Evolutionary conservation across 352 stramenopile species (phyloP), one percentile per base, ranked within the genome.

Genomic region (Elongisporangium senticosum): DNA sequence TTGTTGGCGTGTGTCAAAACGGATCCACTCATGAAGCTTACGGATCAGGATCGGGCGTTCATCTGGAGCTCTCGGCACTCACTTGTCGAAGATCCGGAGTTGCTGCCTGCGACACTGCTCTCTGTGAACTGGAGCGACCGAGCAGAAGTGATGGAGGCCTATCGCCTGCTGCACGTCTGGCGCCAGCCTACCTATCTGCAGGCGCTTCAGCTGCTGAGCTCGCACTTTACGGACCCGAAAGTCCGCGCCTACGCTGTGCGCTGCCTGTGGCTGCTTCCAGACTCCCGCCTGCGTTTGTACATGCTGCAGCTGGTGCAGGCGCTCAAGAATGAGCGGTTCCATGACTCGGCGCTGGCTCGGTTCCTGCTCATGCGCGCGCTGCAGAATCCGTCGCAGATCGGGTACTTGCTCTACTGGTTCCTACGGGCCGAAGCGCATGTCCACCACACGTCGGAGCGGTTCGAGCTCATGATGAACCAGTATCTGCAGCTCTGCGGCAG

Each of bases 161-260:
- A 97, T 54, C 67, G 78, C 0, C 59, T 95, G 21, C 53, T 97
- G 15, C 71, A 89, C 40, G 59, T 79, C 5, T 97, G 89, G 90
- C 74, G 72, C 3, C 80, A 83, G 19, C 83, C 86, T 10, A 91
- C 83, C 1, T 92, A 90, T 49, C 55, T 95, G 8, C 79, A 93
- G 59, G 89, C 90, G 2, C 79, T 97, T 15, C 89, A 97, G 61
- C 65, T 97, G 20, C 67, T 97, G 1, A 95, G 85, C 57, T 74
- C 76, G 11, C 64, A 87, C 14, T 96, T 90, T 58, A 77, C 89
- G 14, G 91, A 98, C 58, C 91, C 92, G 0, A 96, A 97, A 69
- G 87, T 98, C 8, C 83, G 92, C n/a, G 90, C 91, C 1, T 96
- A 96, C 55, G 92, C 92, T 17, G 92, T 98, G 48, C 83, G 88